Conservation (phyloP, 192 early-diverging fungal species). For the Coemansia sp. region DNA sequence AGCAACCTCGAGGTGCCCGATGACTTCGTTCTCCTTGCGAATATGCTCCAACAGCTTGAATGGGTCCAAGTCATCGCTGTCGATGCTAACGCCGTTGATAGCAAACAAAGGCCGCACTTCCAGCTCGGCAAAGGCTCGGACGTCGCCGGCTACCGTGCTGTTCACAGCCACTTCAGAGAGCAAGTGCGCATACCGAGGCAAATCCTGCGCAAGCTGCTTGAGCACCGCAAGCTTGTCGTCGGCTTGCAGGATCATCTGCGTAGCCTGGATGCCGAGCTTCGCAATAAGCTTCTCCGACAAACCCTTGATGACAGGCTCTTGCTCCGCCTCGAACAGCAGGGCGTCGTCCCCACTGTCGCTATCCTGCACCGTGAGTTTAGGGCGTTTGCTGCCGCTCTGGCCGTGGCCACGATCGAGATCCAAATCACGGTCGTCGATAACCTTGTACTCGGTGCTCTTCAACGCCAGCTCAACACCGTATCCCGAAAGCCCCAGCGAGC, state of each 20-base stretch:
- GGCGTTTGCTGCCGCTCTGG: neutral
- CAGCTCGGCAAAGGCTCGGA: conserved; percentile 28
- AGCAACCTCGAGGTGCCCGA: conserved; percentile 52
- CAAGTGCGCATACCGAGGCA: conserved; percentile 85
- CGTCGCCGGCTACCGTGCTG: conserved; percentile 43
- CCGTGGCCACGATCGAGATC: conserved; percentile 20
- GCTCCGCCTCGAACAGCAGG: conserved; percentile 82
- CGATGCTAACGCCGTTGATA: conserved; percentile 68
- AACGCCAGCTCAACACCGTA: conserved; percentile 92
- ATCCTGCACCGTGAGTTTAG: neutral
- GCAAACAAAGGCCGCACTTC: conserved; percentile 42
- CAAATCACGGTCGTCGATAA: conserved; percentile 84
- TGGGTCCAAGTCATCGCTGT: conserved; percentile 59
- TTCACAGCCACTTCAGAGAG: conserved; percentile 59
- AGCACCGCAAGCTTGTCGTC: conserved; percentile 65
- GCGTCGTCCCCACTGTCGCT: conserved; percentile 69
- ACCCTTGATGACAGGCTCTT: conserved; percentile 86
- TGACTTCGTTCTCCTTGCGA: conserved; percentile 55
- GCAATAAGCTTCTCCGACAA: conserved; percentile 52
- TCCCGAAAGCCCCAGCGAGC: conserved; percentile 67
- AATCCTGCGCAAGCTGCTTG: conserved; percentile 71
- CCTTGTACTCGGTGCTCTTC: conserved; percentile 98
- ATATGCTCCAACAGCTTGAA: conserved; percentile 63
- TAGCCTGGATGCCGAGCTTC: conserved; percentile 68
- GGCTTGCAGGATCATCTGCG: conserved; percentile 67